Evolutionary conservation across 164 flowering plant genomes (phyloP).

Genomic region (Tetrastigma voinierianum): DNA sequence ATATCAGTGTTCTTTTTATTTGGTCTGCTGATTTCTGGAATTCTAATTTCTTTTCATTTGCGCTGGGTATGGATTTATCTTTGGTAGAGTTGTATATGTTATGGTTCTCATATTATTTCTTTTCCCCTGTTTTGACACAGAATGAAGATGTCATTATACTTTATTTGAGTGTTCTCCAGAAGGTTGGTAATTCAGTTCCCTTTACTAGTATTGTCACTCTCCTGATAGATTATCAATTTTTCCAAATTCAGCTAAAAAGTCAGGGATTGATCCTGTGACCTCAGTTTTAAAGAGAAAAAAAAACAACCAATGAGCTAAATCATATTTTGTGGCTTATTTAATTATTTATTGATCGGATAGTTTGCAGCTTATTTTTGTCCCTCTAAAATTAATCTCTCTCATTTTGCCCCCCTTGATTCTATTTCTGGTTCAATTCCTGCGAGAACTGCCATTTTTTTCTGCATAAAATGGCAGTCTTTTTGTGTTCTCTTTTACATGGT

Average conservation of each 20-base stretch:
- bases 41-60: neutral
- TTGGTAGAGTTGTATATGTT: neutral
- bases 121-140: conserved; percentile 54
- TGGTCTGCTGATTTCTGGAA: neutral
- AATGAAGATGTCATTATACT: conserved; percentile 94
- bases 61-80: neutral
- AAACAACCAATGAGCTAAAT: no score
- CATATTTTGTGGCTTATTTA: no score
- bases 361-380: no score
- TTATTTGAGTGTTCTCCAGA: conserved; percentile 77
- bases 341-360: no score
- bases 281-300: no score
- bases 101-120: conserved; percentile 7
- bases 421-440: no score
- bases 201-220: neutral
- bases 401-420: neutral
- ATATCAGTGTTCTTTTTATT: no score
- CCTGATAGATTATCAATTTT: neutral
- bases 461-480: neutral
- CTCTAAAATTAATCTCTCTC: neutral
- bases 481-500: neutral
- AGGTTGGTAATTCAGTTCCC: conserved; percentile 53
- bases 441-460: neutral
- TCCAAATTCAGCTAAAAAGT: neutral
- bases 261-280: no score